Percentiles rank a stretch among this genome's conserved stretches.
Evolutionary conservation across 2,329 filamentous ascomycete species (phyloP).

Genomic region (Aspergillus sp.): DNA sequence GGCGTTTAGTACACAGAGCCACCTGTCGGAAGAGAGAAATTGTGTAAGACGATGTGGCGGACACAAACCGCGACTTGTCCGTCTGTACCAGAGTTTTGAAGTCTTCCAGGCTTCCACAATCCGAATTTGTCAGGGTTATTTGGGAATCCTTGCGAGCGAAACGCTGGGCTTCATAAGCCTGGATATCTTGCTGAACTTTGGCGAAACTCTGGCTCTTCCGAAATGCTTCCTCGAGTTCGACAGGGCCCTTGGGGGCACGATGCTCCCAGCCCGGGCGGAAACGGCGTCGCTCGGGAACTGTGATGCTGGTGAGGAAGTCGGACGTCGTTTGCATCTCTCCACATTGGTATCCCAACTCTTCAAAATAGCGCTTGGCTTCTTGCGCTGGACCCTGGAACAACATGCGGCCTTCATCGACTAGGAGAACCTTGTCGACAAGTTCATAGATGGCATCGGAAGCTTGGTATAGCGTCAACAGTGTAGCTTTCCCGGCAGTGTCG

Average conservation of each 20-base stretch:
- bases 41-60: constrained; percentile 64
- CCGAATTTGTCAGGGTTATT: constrained; percentile 40
- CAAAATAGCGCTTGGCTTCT: constrained; percentile 56
- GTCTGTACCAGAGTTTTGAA: constrained; percentile 58
- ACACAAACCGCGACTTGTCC: constrained; percentile 46
- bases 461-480: constrained; percentile 61
- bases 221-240: constrained; percentile 62
- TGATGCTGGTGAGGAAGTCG: constrained; percentile 66
- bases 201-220: constrained; percentile 53
- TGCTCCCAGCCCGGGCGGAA: constrained; percentile 58
- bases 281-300: constrained; percentile 59
- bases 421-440: constrained; percentile 66
- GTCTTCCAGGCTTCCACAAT: constrained; percentile 22
- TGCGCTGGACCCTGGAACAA: constrained; percentile 54
- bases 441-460: constrained; percentile 59
- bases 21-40: constrained; percentile 66
- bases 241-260: constrained; percentile 57
- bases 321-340: constrained; percentile 58
- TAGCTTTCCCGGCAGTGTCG: constrained; percentile 60
- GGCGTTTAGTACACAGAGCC: constrained; percentile 50
- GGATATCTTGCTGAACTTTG: constrained; percentile 52
- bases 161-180: constrained; percentile 46
- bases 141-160: constrained; percentile 29
- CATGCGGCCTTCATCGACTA: constrained; percentile 63
- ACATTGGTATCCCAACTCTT: constrained; percentile 53